Base-by-base conservation (phyloP, 192 early-diverging fungal genomes). In the Coemansia sp. region DNA sequence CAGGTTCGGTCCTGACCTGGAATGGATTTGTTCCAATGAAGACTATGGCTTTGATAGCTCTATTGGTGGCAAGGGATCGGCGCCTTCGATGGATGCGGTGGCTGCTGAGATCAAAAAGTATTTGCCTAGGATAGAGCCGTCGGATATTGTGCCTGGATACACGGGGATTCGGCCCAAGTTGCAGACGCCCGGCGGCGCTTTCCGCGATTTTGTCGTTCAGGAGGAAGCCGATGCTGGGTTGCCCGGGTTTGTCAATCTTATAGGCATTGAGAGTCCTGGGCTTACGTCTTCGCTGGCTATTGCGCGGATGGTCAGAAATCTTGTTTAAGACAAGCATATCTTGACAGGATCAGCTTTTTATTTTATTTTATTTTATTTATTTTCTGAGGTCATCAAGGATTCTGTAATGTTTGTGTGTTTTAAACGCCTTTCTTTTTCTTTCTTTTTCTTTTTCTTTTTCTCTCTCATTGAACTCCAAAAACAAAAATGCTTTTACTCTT, bases 221-320 rank as follows among this genome's bases (percentile, higher is more conserved):
- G 83, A 90, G 28, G 89, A 90, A 71, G 53, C 56, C 1, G 70
- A 69, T 1, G 66, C 72, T 35, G 87, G 81, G 0, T 74, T 87
- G 35, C 65, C 78, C 0, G 87, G 89, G 0, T 91, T 93, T 76
- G 86, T 92, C 51, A 92, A 93, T 51, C 76, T 94, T 12, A 65
- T 90, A 2, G 94, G 94, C 36, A 93, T 96, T 35, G 94, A 96
- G 65, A 93, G 91, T 61, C 94, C 94, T 2, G 94, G 94, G 0
- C 64, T 96, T 60, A 96, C 94, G 2, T 85, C 88, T 17, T 90
- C 91, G 2, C 79, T 95, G 51, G 93, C 93, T 2, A 94, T 96
- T 51, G 93, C 89, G 1, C 2, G 22, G 11, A 72, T 77, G 72
- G 80, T 83, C 11, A 66, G 64, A 18, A 22, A 51, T 2, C 37